phyloP scores from a whole-genome alignment of 805 yeast genomes.

The Kodamaea laetipori region DNA sequence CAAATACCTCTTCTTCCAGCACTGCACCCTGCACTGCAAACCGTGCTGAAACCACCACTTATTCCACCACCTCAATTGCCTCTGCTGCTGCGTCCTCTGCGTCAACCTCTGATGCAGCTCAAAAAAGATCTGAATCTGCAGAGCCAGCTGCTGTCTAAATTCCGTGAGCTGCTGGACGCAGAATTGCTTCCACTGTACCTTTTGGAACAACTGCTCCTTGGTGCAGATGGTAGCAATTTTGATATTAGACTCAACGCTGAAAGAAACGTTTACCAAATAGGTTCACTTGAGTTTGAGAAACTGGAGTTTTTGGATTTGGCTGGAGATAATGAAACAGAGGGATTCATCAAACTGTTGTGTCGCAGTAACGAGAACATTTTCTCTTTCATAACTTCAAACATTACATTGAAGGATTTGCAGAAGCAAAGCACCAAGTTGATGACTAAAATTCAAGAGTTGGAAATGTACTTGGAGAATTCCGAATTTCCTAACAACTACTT shows the following conservation, averaged over 20 bases:
- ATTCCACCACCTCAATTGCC: conserved; percentile 3
- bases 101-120: conserved; percentile 2
- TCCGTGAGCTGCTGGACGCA: conserved; percentile 5
- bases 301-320: conserved; percentile 45
- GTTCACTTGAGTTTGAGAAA: conserved; percentile 53
- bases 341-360: conserved; percentile 50
- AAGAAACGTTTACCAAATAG: conserved; percentile 42
- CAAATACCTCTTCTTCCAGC: conserved; percentile 2
- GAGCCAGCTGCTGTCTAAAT: background rate
- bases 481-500: conserved; percentile 36
- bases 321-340: conserved; percentile 52
- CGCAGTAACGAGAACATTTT: conserved; percentile 30
- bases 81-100: conserved; percentile 7
- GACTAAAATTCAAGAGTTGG: conserved; percentile 32
- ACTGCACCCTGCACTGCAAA: conserved; percentile 1
- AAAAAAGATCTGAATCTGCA: background rate
- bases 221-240: background rate
- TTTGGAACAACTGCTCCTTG: conserved; percentile 8
- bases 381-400: conserved; percentile 45
- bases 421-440: conserved; percentile 39
- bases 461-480: conserved; percentile 30
- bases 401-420: conserved; percentile 46
- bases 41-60: conserved; percentile 5
- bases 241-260: conserved; percentile 24
- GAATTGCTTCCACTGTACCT: conserved; percentile 8